phyloP scores from a whole-genome alignment of 2,329 filamentous ascomycete species.

The Colletotrichum filicis region DNA sequence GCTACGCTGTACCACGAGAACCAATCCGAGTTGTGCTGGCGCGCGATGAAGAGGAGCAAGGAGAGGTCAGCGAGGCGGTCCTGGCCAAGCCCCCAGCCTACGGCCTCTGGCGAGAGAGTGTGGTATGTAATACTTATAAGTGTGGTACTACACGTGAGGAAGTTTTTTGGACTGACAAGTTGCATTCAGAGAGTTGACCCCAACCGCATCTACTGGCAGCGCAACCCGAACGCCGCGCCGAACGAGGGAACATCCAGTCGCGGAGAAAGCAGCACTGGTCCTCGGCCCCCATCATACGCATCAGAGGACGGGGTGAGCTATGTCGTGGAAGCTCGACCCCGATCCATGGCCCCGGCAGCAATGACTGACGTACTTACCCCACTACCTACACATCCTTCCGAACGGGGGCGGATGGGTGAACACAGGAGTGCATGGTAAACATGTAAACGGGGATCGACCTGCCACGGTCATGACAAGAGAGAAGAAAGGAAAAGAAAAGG shows the following conservation, averaged over 20 bases:
- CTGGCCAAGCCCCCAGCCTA: slow-evolving; percentile 83
- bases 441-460: not conserved
- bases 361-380: slow-evolving; percentile 36
- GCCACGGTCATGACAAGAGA: not conserved
- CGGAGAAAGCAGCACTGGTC: slow-evolving; percentile 40
- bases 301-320: slow-evolving; percentile 82
- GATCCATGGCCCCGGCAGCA: slow-evolving; percentile 61
- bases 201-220: slow-evolving; percentile 83
- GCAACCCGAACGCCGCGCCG: slow-evolving; percentile 58
- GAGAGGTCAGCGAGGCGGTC: slow-evolving; percentile 56
- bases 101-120: slow-evolving; percentile 84
- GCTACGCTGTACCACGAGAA: slow-evolving; percentile 75
- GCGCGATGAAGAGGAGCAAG: slow-evolving; percentile 76
- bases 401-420: slow-evolving; percentile 43
- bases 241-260: slow-evolving; percentile 11
- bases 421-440: slow-evolving; percentile 5
- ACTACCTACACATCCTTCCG: slow-evolving; percentile 60
- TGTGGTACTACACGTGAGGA: not conserved
- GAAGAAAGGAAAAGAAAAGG: not conserved
- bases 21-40: slow-evolving; percentile 83
- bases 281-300: slow-evolving; percentile 78
- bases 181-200: slow-evolving; percentile 76
- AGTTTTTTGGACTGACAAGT: not conserved
- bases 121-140: slow-evolving; percentile 62
- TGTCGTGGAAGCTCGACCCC: slow-evolving; percentile 73